Percentiles rank a stretch among this genome's conserved stretches.
Conservation (phyloP, 2,329 filamentous ascomycete species). For the Botryosphaeria dothidea region DNA sequence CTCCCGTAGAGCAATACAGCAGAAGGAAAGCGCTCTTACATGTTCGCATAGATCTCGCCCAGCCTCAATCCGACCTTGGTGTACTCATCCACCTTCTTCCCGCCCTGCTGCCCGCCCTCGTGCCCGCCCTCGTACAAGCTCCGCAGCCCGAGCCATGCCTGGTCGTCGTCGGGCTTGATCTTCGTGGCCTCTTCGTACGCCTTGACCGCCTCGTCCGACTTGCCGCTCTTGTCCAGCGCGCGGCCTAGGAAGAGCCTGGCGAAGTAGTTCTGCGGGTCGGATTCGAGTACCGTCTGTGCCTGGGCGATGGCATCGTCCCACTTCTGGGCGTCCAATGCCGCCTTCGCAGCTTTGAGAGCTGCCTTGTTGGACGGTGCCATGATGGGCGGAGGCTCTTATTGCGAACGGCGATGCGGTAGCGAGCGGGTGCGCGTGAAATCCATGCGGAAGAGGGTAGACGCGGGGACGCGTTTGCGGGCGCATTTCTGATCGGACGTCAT, state of each 20-base stretch:
- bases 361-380: constrained; percentile 58
- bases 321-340: constrained; percentile 74
- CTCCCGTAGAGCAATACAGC: too few species aligned
- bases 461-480: constrained; percentile 1
- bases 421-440: neutral
- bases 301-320: constrained; percentile 74
- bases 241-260: constrained; percentile 90
- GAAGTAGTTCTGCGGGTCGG: constrained; percentile 79
- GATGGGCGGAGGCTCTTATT: neutral
- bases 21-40: constrained; percentile 43
- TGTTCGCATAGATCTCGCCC: constrained; percentile 70
- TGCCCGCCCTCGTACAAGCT: constrained; percentile 85
- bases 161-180: constrained; percentile 73
- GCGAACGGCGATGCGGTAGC: neutral
- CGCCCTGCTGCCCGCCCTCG: constrained; percentile 59
- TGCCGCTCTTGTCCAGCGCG: constrained; percentile 74
- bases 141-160: constrained; percentile 88
- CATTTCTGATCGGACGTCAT: constrained; percentile 14
- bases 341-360: constrained; percentile 77
- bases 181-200: constrained; percentile 73
- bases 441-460: constrained; percentile 5
- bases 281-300: constrained; percentile 67
- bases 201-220: constrained; percentile 70
- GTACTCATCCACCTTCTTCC: constrained; percentile 70
- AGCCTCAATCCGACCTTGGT: constrained; percentile 71